Evolutionary conservation across 2,329 filamentous ascomycete species (phyloP).

Genomic region (Aspergillus udagawae): DNA sequence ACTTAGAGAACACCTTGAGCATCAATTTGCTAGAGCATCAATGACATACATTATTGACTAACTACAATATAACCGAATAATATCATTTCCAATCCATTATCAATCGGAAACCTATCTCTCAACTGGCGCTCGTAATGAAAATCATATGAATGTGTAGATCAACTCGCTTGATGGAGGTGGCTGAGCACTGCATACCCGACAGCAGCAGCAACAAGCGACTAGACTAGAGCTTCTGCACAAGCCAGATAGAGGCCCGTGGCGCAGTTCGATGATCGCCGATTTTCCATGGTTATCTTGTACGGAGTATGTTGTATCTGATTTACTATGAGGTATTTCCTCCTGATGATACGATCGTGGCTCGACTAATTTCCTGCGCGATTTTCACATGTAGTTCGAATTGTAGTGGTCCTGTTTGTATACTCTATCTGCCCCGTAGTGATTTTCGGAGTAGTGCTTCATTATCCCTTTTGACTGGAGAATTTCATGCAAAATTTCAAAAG

Average conservation of each 20-base stretch:
- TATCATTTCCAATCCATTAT: not conserved
- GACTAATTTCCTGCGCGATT: not conserved
- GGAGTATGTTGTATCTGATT: not conserved
- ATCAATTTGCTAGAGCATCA: too few relatives aligned
- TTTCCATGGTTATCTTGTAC: not conserved
- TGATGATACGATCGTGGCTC: not conserved
- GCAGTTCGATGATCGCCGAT: not conserved
- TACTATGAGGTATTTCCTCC: not conserved
- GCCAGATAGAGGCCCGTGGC: conserved; percentile 4
- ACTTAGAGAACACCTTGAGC: not conserved
- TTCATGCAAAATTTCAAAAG: too few relatives aligned
- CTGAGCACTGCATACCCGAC: conserved; percentile 4
- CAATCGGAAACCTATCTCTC: not conserved
- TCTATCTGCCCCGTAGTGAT: too few relatives aligned
- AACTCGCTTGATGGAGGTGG: conserved; percentile 6
- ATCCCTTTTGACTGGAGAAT: too few relatives aligned
- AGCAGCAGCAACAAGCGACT: not conserved
- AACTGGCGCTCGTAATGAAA: not conserved
- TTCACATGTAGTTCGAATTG: not conserved
- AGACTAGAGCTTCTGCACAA: conserved; percentile 3
- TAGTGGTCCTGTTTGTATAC: too few relatives aligned
- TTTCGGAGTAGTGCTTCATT: too few relatives aligned
- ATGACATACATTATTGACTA: not conserved
- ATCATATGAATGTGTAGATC: conserved; percentile 4
- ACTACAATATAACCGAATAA: not conserved